phyloP scores from a whole-genome alignment of 768 basidiomycete species.

The Tylopilus cervinicoccineus region DNA sequence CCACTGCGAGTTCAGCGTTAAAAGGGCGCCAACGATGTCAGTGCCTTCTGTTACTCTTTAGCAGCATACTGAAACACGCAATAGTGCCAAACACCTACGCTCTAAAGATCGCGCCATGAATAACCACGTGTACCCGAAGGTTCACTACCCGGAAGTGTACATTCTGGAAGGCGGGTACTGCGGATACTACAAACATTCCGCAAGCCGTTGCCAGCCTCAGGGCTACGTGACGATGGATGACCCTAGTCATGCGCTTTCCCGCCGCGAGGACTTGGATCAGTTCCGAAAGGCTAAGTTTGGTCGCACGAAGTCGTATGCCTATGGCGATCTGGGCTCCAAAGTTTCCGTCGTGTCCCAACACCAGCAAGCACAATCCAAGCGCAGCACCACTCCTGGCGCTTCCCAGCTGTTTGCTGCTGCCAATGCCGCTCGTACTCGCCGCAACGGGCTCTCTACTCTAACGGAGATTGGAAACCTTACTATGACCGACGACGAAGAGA shows the following conservation, averaged over 20 bases:
- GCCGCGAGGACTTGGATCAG: conserved; percentile 84
- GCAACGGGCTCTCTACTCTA: conserved; percentile 59
- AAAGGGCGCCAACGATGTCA: conserved; percentile 95
- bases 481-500: conserved; percentile 70
- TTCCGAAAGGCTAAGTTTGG: conserved; percentile 88
- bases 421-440: conserved; percentile 61
- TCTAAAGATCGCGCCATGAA: conserved; percentile 88
- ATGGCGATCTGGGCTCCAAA: conserved; percentile 67
- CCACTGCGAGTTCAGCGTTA: conserved; percentile 97
- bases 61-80: conserved; percentile 2
- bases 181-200: conserved; percentile 70
- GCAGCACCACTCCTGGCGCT: conserved; percentile 63
- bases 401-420: conserved; percentile 64
- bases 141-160: conserved; percentile 96
- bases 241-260: conserved; percentile 73
- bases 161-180: conserved; percentile 96
- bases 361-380: conserved; percentile 46
- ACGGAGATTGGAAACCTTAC: conserved; percentile 62
- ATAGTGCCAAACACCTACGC: conserved; percentile 89
- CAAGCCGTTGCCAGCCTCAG: conserved; percentile 69
- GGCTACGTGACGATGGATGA: conserved; percentile 96
- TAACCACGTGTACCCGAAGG: conserved; percentile 83
- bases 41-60: conserved; percentile 13
- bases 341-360: conserved; percentile 33
- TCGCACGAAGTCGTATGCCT: conserved; percentile 88